A percentile compares a stretch with the other conserved stretches of the same genome.
These are phyloP conservation scores for Vaccinium macrocarpon DNA, from an alignment of 148 eudicot species.

Conservation along the genomic window DNA sequence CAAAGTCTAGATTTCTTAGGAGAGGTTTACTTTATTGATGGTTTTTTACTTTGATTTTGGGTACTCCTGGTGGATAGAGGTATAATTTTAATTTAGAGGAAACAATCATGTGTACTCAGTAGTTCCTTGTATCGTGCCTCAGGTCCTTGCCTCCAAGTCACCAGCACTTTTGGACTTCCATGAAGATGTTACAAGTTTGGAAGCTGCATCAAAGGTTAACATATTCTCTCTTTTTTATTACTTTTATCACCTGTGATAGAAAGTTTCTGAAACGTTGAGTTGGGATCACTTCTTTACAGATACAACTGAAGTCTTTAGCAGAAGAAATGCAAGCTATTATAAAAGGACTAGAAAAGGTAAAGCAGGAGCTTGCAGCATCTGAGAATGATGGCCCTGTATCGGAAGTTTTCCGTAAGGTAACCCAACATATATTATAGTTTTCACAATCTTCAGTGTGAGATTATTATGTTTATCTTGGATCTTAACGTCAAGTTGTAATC, in stretches of 20 bases:
- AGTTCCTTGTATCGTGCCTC: constrained; percentile 11
- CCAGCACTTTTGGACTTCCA: constrained; percentile 75
- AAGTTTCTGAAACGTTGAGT: neutral
- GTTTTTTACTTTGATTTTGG: neutral
- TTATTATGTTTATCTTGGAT: neutral
- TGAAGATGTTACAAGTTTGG: constrained; percentile 69
- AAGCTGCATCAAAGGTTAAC: constrained; percentile 81
- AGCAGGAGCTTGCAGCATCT: constrained; percentile 79
- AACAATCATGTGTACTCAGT: neutral
- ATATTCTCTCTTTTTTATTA: constrained; percentile 13
- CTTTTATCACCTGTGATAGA: neutral
- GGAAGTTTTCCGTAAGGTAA: constrained; percentile 75
- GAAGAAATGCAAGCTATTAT: constrained; percentile 99
- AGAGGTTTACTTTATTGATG: constrained; percentile 4
- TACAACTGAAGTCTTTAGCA: constrained; percentile 93
- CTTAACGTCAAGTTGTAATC: neutral
- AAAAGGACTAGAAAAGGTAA: constrained; percentile 88
- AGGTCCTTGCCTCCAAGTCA: constrained; percentile 71
- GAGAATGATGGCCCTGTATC: constrained; percentile 95
- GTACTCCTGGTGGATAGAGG: neutral
- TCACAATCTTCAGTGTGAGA: constrained; percentile 3
- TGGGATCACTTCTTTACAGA: constrained; percentile 45
- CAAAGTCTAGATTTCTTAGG: neutral
- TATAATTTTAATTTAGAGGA: neutral
- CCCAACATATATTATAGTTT: neutral